A percentile compares a stretch with the other conserved stretches of the same genome.
These are phyloP conservation scores for Thelonectria blattea DNA, from an alignment of 2,329 filamentous ascomycete species.

Conservation along the genomic window DNA sequence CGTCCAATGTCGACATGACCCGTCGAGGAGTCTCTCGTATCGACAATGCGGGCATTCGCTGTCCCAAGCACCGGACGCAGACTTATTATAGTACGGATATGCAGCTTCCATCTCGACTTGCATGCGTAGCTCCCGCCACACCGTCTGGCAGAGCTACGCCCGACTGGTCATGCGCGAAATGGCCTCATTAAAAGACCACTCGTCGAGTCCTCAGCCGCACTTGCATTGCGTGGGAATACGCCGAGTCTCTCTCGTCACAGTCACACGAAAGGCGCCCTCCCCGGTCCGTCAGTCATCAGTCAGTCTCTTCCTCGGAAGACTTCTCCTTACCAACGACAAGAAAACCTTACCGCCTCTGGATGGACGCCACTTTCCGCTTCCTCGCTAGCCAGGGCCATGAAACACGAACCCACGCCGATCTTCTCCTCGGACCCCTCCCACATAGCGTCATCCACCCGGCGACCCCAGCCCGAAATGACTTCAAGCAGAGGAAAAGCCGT, in stretches of 20 bases:
- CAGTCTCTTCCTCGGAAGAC: not conserved
- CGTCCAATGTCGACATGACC: not conserved
- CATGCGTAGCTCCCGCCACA: conserved; percentile 15
- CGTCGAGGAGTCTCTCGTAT: conserved; percentile 7
- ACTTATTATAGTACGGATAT: not conserved
- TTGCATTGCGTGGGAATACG: no score
- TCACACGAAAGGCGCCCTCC: not conserved
- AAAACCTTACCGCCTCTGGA: conserved; percentile 19
- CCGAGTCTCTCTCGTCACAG: not conserved
- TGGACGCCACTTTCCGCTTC: conserved; percentile 23
- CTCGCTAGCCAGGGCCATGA: conserved; percentile 32
- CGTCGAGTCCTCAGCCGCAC: conserved; percentile 15
- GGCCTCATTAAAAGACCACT: conserved; percentile 11
- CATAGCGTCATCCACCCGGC: conserved; percentile 20
- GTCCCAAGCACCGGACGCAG: not conserved
- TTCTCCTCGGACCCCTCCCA: conserved; percentile 7
- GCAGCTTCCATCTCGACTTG: conserved; percentile 6
- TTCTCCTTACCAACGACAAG: not conserved
- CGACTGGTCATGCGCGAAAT: conserved; percentile 9
- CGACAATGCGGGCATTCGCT: not conserved
- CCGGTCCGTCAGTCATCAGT: no score
- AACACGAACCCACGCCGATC: conserved; percentile 31
- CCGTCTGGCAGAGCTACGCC: not conserved
- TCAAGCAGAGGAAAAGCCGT: not conserved
- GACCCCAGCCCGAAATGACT: conserved; percentile 21